phyloP scores from a whole-genome alignment of 768 basidiomycete genomes.

The Paxillus involutus region DNA sequence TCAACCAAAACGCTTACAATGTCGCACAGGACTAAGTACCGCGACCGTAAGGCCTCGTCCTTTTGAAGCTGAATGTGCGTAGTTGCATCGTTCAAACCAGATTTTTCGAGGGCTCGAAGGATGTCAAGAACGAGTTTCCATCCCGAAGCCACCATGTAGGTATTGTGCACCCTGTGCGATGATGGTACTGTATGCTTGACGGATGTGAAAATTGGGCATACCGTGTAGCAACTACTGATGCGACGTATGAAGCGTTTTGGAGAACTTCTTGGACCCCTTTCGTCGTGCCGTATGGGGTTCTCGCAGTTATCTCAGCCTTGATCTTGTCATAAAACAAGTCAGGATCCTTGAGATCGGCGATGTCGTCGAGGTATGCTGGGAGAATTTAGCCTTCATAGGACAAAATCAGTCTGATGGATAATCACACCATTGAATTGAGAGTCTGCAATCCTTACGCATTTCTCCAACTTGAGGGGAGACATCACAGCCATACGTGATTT shows the following conservation, averaged over 20 bases:
- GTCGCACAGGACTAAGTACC: constrained; percentile 65
- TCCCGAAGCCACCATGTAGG: constrained; percentile 78
- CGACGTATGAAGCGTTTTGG: constrained; percentile 51
- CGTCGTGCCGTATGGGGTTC: constrained; percentile 34
- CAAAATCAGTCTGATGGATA: neutral
- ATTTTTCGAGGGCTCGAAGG: constrained; percentile 53
- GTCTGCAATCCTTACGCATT: constrained; percentile 66
- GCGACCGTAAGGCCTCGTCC: constrained; percentile 49
- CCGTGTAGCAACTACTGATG: constrained; percentile 61
- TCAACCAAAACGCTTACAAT: constrained; percentile 59
- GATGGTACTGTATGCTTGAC: constrained; percentile 2
- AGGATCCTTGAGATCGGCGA: constrained; percentile 64
- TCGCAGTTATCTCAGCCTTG: constrained; percentile 53
- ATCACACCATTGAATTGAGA: constrained; percentile 68
- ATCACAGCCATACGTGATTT: constrained; percentile 58
- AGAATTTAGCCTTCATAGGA: constrained; percentile 8
- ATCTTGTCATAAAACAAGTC: constrained; percentile 61
- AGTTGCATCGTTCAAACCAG: constrained; percentile 53
- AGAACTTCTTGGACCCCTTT: constrained; percentile 29
- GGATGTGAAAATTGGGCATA: constrained; percentile 25
- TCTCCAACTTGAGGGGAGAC: constrained; percentile 62
- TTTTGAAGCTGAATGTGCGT: constrained; percentile 54
- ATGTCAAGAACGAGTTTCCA: constrained; percentile 73
- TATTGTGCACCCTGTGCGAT: constrained; percentile 67
- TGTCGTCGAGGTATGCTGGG: constrained; percentile 68